phyloP scores from a whole-genome alignment of 2,329 filamentous ascomycete species.

The Alternaria novae-zelandiae region DNA sequence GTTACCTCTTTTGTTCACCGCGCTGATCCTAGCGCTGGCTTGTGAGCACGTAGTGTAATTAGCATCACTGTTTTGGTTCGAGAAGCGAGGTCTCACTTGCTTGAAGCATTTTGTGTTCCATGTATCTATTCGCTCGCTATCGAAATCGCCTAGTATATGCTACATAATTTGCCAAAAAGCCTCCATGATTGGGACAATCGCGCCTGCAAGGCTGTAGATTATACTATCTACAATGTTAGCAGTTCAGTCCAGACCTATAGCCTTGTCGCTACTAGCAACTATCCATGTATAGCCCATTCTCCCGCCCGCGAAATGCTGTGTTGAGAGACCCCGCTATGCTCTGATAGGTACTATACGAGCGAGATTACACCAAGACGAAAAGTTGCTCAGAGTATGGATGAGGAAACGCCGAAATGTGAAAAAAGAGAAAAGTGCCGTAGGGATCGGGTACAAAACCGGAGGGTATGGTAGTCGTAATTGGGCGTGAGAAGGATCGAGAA shows the following conservation, averaged over 20 bases:
- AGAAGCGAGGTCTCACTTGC: background rate
- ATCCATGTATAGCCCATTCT: background rate
- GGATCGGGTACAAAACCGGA: background rate
- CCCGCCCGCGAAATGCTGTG: background rate
- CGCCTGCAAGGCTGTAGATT: background rate
- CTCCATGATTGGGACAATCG: background rate
- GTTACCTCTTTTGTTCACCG: background rate
- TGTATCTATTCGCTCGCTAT: background rate
- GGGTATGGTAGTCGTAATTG: slow-evolving; percentile 8
- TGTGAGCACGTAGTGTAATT: background rate
- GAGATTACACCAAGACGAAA: background rate
- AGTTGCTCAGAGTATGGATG: background rate
- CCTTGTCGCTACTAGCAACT: background rate
- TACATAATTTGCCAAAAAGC: background rate
- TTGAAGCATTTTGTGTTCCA: background rate
- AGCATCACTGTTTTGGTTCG: background rate
- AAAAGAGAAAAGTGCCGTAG: background rate
- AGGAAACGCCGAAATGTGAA: background rate
- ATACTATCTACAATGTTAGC: background rate
- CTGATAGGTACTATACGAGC: background rate
- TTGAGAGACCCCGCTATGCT: background rate
- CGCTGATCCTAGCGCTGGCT: background rate
- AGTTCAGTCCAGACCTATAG: background rate
- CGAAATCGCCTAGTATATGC: background rate
- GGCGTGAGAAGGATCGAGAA: slow-evolving; percentile 2